Evolutionary conservation across 179 eudicot species (phyloP), one percentile per base, ranked within the genome.

Genomic region (Vitellaria paradoxa): DNA sequence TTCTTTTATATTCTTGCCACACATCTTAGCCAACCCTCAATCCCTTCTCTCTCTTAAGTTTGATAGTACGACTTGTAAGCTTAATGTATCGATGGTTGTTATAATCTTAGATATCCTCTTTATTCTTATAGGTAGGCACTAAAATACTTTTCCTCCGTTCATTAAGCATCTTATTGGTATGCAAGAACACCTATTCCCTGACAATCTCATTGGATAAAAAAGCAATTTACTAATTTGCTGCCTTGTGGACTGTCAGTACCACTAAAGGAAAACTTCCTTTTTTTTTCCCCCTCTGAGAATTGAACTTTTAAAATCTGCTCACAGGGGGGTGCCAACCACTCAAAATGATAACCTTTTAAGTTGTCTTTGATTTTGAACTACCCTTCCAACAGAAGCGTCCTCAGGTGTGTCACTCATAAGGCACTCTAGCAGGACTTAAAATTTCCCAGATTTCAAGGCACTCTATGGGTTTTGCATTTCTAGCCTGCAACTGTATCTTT

Each of bases 221-320:
- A 40, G 30, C 6, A 50, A 72, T 72, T 11, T 9, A 20, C 46
- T 12, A 72, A 72, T 40, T 56, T 9, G 50, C 52, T 72, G 30
- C 21, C 65, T 72, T 26, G 30, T 72, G 52, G 75, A 64, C 9
- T 26, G 17, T 37, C 21, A 56, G 26, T 65, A 56, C 75, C 30
- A 57, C 30, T 9, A 21, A 72, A 72, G 49, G 64, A 72, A 4
- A 56, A 26, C 7, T 23, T 23, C 30, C 20, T 17, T 26, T 23
- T n/a, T 50, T 24, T 15, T 50, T 18, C 45, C 20, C 6, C n/a
- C 9, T 50, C 9, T 50, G 12, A 6, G 55, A 2, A 21, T 17
- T 47, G 55, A 53, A 46, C 18, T 55, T 55, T 45, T 68, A 6
- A 6, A 46, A 9, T 68, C 50, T 68, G 9, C 72, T 7, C 15